These are phyloP conservation scores for Nepenthes gracilis DNA, from an alignment of 148 eudicot species.

Conservation along the genomic window DNA sequence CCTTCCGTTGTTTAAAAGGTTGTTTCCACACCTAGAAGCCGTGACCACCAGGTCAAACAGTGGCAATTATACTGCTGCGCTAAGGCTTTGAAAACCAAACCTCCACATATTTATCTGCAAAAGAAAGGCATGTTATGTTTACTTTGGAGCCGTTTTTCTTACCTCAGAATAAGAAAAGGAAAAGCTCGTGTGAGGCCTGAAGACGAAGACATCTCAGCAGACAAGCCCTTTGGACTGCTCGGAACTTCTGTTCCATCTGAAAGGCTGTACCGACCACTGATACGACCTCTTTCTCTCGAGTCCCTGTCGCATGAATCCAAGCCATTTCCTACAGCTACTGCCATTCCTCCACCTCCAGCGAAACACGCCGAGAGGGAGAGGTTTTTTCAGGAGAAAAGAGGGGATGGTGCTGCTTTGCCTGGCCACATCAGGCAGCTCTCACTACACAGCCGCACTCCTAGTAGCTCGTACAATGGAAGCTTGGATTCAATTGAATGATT, in stretches of 20 bases:
- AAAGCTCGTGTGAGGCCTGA: slow-evolving; percentile 67
- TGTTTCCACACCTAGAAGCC: no score
- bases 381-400: slow-evolving; percentile 78
- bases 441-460: slow-evolving; percentile 57
- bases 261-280: slow-evolving; percentile 53
- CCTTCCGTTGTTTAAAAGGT: no score
- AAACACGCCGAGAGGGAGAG: slow-evolving; percentile 84
- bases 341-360: slow-evolving; percentile 92
- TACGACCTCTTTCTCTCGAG: slow-evolving; percentile 38
- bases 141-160: background rate
- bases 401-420: slow-evolving; percentile 45
- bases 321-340: slow-evolving; percentile 24
- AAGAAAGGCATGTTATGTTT: no score
- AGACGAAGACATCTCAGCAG: slow-evolving; percentile 40
- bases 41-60: no score
- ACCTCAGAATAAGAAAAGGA: slow-evolving; percentile 75
- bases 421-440: slow-evolving; percentile 78
- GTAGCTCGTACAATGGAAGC: slow-evolving; percentile 71
- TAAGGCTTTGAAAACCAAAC: no score
- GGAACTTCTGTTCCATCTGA: slow-evolving; percentile 31
- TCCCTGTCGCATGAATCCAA: slow-evolving; percentile 23
- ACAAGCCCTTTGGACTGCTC: slow-evolving; percentile 33
- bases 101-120: no score
- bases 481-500: slow-evolving; percentile 11
- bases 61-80: no score